A percentile compares a stretch with the other conserved stretches of the same genome.
These are phyloP conservation scores for Coemansia sp. DNA, from an alignment of 192 early-diverging fungal species.

Conservation along the genomic window DNA sequence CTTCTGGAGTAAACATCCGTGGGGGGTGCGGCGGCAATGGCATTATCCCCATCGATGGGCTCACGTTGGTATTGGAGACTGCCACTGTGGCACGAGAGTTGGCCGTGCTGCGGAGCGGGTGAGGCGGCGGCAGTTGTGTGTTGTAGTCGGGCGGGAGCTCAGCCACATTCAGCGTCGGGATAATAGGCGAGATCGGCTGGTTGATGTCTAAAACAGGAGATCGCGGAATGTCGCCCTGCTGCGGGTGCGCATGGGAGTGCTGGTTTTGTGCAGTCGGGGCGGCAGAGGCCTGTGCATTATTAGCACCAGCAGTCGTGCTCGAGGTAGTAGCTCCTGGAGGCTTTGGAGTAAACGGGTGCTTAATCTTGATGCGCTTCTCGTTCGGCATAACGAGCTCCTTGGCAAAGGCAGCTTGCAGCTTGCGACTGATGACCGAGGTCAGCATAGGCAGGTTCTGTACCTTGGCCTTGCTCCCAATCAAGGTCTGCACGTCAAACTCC, in stretches of 20 bases:
- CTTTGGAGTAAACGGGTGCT: slow-evolving; percentile 54
- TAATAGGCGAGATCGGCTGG: slow-evolving; percentile 6
- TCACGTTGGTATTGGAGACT: slow-evolving; percentile 21
- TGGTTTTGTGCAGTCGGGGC: not conserved
- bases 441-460: slow-evolving; percentile 96
- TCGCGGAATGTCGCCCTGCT: not conserved
- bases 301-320: not conserved
- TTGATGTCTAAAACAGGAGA: slow-evolving; percentile 4
- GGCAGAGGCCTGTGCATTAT: not conserved
- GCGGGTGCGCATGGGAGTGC: not conserved
- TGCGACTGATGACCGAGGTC: slow-evolving; percentile 78
- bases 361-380: slow-evolving; percentile 48
- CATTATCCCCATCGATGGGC: slow-evolving; percentile 25
- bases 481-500: slow-evolving; percentile 85
- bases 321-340: not conserved
- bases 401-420: slow-evolving; percentile 60
- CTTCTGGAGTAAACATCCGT: slow-evolving; percentile 49
- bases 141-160: slow-evolving; percentile 56
- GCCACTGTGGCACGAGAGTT: slow-evolving; percentile 32
- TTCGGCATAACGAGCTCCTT: slow-evolving; percentile 55
- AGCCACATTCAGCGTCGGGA: not conserved
- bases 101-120: slow-evolving; percentile 38
- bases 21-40: slow-evolving; percentile 16
- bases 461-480: slow-evolving; percentile 95
- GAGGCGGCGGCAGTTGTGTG: slow-evolving; percentile 54